phyloP scores from a whole-genome alignment of 768 basidiomycete genomes.

The Trametopsis cervina region DNA sequence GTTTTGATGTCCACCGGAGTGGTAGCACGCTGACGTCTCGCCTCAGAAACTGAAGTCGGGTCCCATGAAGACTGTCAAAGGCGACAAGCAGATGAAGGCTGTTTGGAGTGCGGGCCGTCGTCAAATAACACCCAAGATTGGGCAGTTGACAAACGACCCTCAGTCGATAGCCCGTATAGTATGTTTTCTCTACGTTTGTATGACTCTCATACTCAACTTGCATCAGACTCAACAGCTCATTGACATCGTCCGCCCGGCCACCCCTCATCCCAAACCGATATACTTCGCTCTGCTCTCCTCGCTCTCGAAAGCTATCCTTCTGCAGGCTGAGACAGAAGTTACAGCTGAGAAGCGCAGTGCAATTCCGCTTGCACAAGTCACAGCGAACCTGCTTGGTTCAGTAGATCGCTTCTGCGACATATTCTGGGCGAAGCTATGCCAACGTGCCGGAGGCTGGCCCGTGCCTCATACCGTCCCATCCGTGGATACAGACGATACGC shows the following conservation, averaged over 20 bases:
- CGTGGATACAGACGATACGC: constrained; percentile 40
- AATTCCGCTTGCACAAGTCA: constrained; percentile 71
- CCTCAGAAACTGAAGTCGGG: constrained; percentile 58
- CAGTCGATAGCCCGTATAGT: constrained; percentile 59
- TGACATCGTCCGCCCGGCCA: constrained; percentile 31
- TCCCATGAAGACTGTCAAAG: constrained; percentile 59
- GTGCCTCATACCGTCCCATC: constrained; percentile 58
- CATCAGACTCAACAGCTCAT: constrained; percentile 36
- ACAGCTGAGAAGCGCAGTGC: constrained; percentile 84
- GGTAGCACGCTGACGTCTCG: constrained; percentile 9
- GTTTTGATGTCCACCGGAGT: too few species aligned
- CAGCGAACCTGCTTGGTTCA: constrained; percentile 56
- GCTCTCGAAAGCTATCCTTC: constrained; percentile 80
- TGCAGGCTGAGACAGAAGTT: constrained; percentile 92
- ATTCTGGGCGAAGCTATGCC: constrained; percentile 80
- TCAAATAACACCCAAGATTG: constrained; percentile 80
- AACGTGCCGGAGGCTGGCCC: constrained; percentile 85
- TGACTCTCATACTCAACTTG: constrained; percentile 3
- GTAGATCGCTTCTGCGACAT: constrained; percentile 59
- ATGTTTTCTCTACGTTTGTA: too few species aligned
- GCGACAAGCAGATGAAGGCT: constrained; percentile 43
- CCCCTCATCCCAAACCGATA: constrained; percentile 29
- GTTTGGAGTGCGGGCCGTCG: constrained; percentile 65
- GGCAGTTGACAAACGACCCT: constrained; percentile 73
- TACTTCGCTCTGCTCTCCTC: constrained; percentile 80